Base-by-base conservation (phyloP, 805 yeast species). In the Candida dendrica region DNA sequence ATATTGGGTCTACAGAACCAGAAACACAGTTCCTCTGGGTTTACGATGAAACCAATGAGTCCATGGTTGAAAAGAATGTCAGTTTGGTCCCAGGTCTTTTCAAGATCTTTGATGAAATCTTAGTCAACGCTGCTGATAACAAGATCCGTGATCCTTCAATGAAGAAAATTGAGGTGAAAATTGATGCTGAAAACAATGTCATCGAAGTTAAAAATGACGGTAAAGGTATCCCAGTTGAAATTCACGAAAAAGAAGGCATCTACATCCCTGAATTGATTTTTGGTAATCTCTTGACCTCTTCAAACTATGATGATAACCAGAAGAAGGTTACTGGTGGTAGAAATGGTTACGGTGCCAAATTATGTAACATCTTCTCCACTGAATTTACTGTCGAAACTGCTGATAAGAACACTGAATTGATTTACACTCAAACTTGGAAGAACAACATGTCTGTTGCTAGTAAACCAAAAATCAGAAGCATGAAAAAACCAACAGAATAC, bases 91-190 rank as follows among this genome's bases (percentile, higher is more conserved):
- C 99, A 2, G 99, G 98, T 38, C 66, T 93, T 47, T 91, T 88
- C 66, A 93, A 93, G 65, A 91, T 93, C 42, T 93, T 93, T 60
- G 99, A 93, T 63, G 99, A 93, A 66, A 90, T 93, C 44, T 69
- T 93, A 47, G 99, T 93, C 41, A 93, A 93, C 62, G 98, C 99
- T 6, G 99, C 99, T 13, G 99, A 93, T 65, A 93, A 93, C 69
- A 93, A 93, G 67, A 91, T 91, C 46, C 78, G 98, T 52, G 99
- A 93, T 59, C 88, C 96, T 1, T 51, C 74, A 9, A 93, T 93
- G 99, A 84, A 79, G 51, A 79, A 75, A 52, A 77, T 93, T 47
- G 86, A 79, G 43, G 98, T 93, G n/a, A 73, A 66, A 33, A 87
- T 93, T 43, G 82, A 86, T 52, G 71, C 81, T 4, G 96, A 82